Base-by-base conservation (phyloP, 2,329 filamentous ascomycete species). In the Ascochyta fabae region DNA sequence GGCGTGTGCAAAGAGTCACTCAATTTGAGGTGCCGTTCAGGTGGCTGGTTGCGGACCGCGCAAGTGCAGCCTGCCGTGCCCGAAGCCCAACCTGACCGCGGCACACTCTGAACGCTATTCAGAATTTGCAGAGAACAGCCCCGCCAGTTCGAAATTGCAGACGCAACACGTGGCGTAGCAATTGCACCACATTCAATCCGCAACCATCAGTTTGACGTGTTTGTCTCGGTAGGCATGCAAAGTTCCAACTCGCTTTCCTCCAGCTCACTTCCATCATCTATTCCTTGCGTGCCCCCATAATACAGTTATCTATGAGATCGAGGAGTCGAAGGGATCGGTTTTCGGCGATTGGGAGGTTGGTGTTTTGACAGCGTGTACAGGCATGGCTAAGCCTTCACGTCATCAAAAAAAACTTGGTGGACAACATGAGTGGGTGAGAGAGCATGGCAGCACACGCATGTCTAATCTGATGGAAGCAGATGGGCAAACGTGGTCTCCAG, bases 381-480 rank as follows among this genome's bases (percentile, higher is more conserved):
- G 26, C 36, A 26, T 35, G 12, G 6, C 9, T 22, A 23, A 29
- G 46, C 47, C 39, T 35, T 29, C 22, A 41, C 31, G 38, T 19
- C 31, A 23, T 24, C 31, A 13, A 22, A 15, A 15, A 16, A 31
- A 29, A 23, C 15, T 33, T 9, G 24, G 15, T 4, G n/a, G 23
- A 31, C 13, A 15, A 31, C 12, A 31, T 31, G 13, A 5, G 29
- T 13, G 19, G 24, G 49, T n/a, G 24, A 8, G 6, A 38, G 23
- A 19, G 5, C 36, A 7, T 10, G 8, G 23, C 29, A 51, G 42
- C 46, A 19, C 43, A 51, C n/a, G 6, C 13, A 4, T n/a, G n/a
- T 16, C 33, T 31, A 5, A 22, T 51, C 53, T 51, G 48, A 56
- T 56, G 47, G 47, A 51, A 51, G 47, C 48, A 56, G 53, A 56